Evolutionary conservation across 805 yeast species (phyloP).

Genomic region (Lachancea waltii): DNA sequence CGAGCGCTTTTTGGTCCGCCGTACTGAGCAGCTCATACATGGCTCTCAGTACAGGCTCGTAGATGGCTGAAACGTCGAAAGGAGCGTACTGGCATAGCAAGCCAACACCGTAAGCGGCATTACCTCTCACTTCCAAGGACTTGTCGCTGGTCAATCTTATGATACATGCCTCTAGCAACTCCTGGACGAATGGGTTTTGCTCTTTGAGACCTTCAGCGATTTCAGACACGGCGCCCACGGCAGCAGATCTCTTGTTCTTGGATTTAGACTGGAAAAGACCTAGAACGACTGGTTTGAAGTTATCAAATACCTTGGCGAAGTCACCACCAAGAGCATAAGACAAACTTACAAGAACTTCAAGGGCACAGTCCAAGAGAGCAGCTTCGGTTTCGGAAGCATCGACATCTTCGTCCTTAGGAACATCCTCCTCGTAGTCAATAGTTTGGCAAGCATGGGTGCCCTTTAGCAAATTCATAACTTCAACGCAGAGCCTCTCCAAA

Average conservation of each 20-base stretch:
- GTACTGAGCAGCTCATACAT: constrained; percentile 68
- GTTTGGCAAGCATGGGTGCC: constrained; percentile 82
- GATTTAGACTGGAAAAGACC: constrained; percentile 55
- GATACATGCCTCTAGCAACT: constrained; percentile 63
- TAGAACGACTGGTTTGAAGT: constrained; percentile 61
- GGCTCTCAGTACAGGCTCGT: constrained; percentile 60
- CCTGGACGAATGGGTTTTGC: constrained; percentile 58
- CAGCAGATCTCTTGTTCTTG: constrained; percentile 68
- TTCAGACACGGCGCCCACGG: constrained; percentile 89
- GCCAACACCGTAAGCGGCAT: constrained; percentile 95
- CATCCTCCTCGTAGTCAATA: constrained; percentile 61
- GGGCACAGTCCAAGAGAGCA: constrained; percentile 72
- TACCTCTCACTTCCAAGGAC: constrained; percentile 84
- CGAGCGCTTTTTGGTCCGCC: constrained; percentile 63
- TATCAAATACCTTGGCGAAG: constrained; percentile 63
- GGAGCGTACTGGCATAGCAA: constrained; percentile 47
- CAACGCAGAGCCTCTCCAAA: constrained; percentile 63
- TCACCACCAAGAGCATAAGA: constrained; percentile 73
- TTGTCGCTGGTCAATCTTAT: constrained; percentile 65
- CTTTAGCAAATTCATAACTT: constrained; percentile 65
- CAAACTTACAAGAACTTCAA: constrained; percentile 76
- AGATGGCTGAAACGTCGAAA: constrained; percentile 53
- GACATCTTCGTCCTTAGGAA: constrained; percentile 46
- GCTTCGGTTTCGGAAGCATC: constrained; percentile 58
- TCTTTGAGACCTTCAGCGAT: constrained; percentile 68